Evolutionary conservation across 768 basidiomycete genomes (phyloP), one percentile per base, ranked within the genome.

Genomic region (Lactarius psammicola): DNA sequence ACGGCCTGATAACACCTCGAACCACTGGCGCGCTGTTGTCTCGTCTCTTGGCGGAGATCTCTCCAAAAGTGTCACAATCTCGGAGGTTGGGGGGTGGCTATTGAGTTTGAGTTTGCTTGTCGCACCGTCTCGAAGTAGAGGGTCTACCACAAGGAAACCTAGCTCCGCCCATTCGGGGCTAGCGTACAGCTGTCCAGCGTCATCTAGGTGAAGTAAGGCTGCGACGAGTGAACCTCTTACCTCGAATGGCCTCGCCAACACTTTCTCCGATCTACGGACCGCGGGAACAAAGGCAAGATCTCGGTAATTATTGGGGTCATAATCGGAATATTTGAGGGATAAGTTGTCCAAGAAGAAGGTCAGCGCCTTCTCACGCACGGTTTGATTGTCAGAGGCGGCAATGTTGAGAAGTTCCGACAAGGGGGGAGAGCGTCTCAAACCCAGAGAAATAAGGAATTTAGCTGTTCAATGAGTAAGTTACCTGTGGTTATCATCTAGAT

Each of bases 291-390:
- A 99, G 0, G 89, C 78, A 10, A 90, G 72, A 30, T 86, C 77
- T 4, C 79, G 76, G 68, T 85, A 90, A 15, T 80, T 72, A 17
- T 77, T 73, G n/a, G 85, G 80, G 53, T 84, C 78, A 68, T 90
- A 90, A 46, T 84, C 77, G 1, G 75, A 72, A 72, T 91, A 95
- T 63, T 83, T 82, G 0, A 78, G 80, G 9, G 78, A 73, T 33
- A 88, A 80, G 71, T 95, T 89, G 59, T 92, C 87, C 54, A 95
- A 76, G 36, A 98, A 81, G 76, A 96, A 98, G 63, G 87, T 86
- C 62, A 98, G 78, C 0, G 94, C 94, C 11, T 78, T 75, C 6
- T 78, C 71, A n/a, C 85, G 85, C 42, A 84, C 74, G 71, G 81
- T 71, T 7, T 76, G 61, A 68, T 89, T 82, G 3, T 78, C 67